A percentile compares a stretch with the other conserved stretches of the same genome.
Evolutionary conservation across 1,284 basidiomycete species (phyloP).

Genomic region (Ustilago crameri): DNA sequence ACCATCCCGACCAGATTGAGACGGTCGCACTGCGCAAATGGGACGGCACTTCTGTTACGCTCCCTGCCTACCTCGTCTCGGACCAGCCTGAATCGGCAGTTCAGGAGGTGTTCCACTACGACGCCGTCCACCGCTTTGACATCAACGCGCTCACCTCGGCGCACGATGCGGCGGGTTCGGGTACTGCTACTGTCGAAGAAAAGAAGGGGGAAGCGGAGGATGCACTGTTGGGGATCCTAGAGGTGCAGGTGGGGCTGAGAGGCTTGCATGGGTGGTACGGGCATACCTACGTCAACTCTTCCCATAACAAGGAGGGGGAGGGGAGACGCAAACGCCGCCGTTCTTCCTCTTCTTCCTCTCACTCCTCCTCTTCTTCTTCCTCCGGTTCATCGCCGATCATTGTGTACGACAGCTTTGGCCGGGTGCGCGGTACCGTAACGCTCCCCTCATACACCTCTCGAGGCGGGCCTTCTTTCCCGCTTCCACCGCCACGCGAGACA

Average conservation of each 20-base stretch:
- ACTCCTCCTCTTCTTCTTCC: background rate
- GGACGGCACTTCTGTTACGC: slow-evolving; percentile 16
- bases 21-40: slow-evolving; percentile 26
- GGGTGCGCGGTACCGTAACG: slow-evolving; percentile 10
- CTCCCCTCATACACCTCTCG: slow-evolving; percentile 10
- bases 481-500: slow-evolving; percentile 20
- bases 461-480: slow-evolving; percentile 21
- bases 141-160: background rate
- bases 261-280: slow-evolving; percentile 36
- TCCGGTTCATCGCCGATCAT: slow-evolving; percentile 4
- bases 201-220: background rate
- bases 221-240: slow-evolving; percentile 11
- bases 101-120: slow-evolving; percentile 21
- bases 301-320: background rate
- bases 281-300: slow-evolving; percentile 6
- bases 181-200: no score
- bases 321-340: slow-evolving; percentile 13
- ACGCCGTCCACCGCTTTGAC: slow-evolving; percentile 10
- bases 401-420: slow-evolving; percentile 36
- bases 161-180: no score
- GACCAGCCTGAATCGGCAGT: slow-evolving; percentile 6
- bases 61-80: slow-evolving; percentile 13
- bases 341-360: slow-evolving; percentile 1
- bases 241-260: slow-evolving; percentile 17
- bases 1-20: background rate